Base-by-base conservation (phyloP, 2,329 filamentous ascomycete species). In the Cladosporium sp. region DNA sequence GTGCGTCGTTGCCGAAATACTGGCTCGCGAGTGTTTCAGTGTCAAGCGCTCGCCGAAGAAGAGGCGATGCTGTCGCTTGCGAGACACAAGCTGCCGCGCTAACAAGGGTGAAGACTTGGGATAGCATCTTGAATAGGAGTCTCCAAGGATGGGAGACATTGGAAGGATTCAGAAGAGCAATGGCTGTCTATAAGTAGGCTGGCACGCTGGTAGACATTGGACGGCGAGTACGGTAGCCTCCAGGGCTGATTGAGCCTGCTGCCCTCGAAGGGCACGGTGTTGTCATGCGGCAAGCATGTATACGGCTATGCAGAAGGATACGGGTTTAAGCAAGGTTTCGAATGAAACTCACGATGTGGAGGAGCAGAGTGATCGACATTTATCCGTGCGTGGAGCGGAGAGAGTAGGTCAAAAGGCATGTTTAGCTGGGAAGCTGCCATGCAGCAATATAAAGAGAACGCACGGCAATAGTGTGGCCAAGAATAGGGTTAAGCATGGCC, bases 1-100 rank as follows among this genome's bases (percentile, higher is more conserved):
- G 62, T 16, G 67, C 61, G 54, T 71, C 69, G 25, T 70, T 71
- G 42, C 68, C 66, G 47, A 68, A 72, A 55, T 71, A 68, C 61
- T 63, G 56, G 15, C 50, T 52, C 2, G 60, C 55, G 3, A 68
- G 53, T 19, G 53, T 52, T n/a, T 60, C 46, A 4, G 57, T 59
- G 46, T 68, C 59, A 15, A 69, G 59, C 25, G 56, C 46, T 16
- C 45, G 45, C 22, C 20, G 39, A 9, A 33, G 11, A 5, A 48
- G 18, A 20, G 45, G 45, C 11, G 45, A 48, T 32, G 45, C 45
- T 9, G 13, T 25, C 8, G 36, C 25, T 9, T 39, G 36, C 43
- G 33, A 47, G 11, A 27, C 25, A 40, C 12, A n/a, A 5, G 19
- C 29, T 32, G 29, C 27, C 9, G 32, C 15, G 22, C 33, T 33